Evolutionary conservation across 2,329 filamentous ascomycete genomes (phyloP).

Genomic region (Aspergillus quadricinctus): DNA sequence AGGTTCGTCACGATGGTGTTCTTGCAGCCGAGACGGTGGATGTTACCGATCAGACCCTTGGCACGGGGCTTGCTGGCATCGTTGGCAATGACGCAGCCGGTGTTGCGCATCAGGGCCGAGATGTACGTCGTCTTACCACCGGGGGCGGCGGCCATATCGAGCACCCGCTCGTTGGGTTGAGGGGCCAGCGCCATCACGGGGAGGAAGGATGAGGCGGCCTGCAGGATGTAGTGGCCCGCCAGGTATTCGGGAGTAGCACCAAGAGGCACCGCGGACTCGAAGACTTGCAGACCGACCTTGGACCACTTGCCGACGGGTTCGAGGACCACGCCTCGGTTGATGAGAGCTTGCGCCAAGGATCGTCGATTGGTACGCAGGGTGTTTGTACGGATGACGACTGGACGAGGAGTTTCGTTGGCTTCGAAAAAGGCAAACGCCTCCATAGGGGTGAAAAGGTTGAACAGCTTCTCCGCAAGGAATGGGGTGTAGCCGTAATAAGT

Average conservation of each 20-base stretch:
- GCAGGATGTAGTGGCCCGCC: conserved; percentile 94
- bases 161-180: conserved; percentile 83
- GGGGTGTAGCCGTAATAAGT: conserved; percentile 95
- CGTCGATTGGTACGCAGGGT: conserved; percentile 73
- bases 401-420: conserved; percentile 90
- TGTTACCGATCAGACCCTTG: conserved; percentile 96
- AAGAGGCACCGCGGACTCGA: conserved; percentile 80
- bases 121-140: conserved; percentile 96
- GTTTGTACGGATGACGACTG: conserved; percentile 94
- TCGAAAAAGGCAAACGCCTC: conserved; percentile 99
- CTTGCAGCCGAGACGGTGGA: conserved; percentile 87
- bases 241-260: conserved; percentile 97
- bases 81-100: conserved; percentile 91
- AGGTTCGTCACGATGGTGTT: conserved; percentile 96
- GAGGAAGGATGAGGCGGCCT: conserved; percentile 93
- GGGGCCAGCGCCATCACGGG: conserved; percentile 96
- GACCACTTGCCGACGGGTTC: conserved; percentile 98
- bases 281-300: conserved; percentile 94
- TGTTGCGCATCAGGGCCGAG: conserved; percentile 97
- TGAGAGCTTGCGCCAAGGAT: conserved; percentile 86
- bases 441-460: conserved; percentile 82
- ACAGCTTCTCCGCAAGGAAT: conserved; percentile 93
- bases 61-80: conserved; percentile 90
- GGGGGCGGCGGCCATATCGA: conserved; percentile 93
- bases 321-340: conserved; percentile 92